phyloP scores from a whole-genome alignment of 1,284 basidiomycete genomes.

The Athelia psychrophila region DNA sequence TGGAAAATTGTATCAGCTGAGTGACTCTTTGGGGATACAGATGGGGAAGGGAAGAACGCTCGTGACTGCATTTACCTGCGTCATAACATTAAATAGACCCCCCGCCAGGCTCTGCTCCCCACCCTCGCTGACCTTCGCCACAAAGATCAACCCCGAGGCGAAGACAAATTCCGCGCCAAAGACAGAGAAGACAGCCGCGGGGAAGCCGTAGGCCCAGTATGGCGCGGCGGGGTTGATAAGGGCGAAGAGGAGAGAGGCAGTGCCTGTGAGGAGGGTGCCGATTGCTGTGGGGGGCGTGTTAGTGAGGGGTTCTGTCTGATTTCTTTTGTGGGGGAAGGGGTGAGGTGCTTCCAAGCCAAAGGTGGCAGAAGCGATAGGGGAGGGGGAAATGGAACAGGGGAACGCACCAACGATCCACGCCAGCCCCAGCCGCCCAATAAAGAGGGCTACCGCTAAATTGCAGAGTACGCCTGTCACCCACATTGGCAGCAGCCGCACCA shows the following conservation, averaged over 20 bases:
- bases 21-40: too few species aligned
- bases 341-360: too few species aligned
- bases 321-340: too few species aligned
- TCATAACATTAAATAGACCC: slow-evolving; percentile 76
- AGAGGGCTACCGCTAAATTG: slow-evolving; percentile 65
- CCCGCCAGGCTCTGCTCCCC: slow-evolving; percentile 81
- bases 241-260: slow-evolving; percentile 72
- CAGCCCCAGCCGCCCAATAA: slow-evolving; percentile 55
- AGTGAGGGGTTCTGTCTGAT: too few species aligned
- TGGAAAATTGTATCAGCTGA: slow-evolving; percentile 24
- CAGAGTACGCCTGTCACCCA: slow-evolving; percentile 66
- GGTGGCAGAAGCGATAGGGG: too few species aligned
- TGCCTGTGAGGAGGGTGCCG: slow-evolving; percentile 61
- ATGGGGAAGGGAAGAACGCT: too few species aligned
- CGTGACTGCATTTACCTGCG: slow-evolving; percentile 48
- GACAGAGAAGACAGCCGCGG: slow-evolving; percentile 68
- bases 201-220: slow-evolving; percentile 85
- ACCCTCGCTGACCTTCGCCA: slow-evolving; percentile 67
- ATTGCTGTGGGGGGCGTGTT: slow-evolving; percentile 30
- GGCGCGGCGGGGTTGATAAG: slow-evolving; percentile 55
- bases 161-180: slow-evolving; percentile 82
- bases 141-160: slow-evolving; percentile 71
- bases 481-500: slow-evolving; percentile 79
- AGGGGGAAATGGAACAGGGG: slow-evolving; percentile 14
- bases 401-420: slow-evolving; percentile 53